Evolutionary conservation across 805 yeast species (phyloP).

Genomic region (Metschnikowia picachoensis): DNA sequence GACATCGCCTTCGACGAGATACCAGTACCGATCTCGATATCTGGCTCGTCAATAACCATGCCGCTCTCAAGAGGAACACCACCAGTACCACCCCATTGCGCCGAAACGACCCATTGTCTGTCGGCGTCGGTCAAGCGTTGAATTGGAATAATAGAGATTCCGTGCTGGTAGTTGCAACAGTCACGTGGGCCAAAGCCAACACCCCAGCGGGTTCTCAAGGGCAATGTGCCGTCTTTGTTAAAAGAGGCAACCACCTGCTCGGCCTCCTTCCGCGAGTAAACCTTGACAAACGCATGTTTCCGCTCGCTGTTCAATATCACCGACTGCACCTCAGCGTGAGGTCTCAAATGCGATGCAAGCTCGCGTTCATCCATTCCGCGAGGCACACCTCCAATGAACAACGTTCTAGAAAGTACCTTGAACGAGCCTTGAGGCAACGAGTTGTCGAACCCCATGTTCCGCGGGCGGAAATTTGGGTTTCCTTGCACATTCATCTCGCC

Average conservation of each 20-base stretch:
- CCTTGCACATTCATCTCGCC: slow-evolving; percentile 69
- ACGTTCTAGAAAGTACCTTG: slow-evolving; percentile 82
- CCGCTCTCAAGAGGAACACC: slow-evolving; percentile 79
- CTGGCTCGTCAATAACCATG: slow-evolving; percentile 91
- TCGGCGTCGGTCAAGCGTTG: slow-evolving; percentile 92
- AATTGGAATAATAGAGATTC: slow-evolving; percentile 83
- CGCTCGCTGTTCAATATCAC: slow-evolving; percentile 82
- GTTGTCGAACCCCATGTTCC: slow-evolving; percentile 65
- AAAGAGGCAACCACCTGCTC: slow-evolving; percentile 73
- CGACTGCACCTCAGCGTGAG: slow-evolving; percentile 89
- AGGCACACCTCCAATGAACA: slow-evolving; percentile 93
- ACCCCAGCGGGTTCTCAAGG: slow-evolving; percentile 93
- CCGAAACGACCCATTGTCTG: slow-evolving; percentile 78
- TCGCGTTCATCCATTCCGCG: slow-evolving; percentile 73
- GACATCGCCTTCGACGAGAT: slow-evolving; percentile 89
- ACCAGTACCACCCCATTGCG: slow-evolving; percentile 97
- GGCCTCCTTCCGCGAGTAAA: slow-evolving; percentile 88
- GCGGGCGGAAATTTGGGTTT: slow-evolving; percentile 73
- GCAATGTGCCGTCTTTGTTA: slow-evolving; percentile 58
- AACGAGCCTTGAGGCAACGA: slow-evolving; percentile 72
- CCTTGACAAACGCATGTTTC: slow-evolving; percentile 95
- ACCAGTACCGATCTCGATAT: slow-evolving; percentile 93
- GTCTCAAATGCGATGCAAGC: slow-evolving; percentile 66
- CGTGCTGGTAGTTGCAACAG: slow-evolving; percentile 92
- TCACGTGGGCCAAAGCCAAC: slow-evolving; percentile 99